Conservation (phyloP, 306 rosid species). For the Lathyrus aphaca region DNA sequence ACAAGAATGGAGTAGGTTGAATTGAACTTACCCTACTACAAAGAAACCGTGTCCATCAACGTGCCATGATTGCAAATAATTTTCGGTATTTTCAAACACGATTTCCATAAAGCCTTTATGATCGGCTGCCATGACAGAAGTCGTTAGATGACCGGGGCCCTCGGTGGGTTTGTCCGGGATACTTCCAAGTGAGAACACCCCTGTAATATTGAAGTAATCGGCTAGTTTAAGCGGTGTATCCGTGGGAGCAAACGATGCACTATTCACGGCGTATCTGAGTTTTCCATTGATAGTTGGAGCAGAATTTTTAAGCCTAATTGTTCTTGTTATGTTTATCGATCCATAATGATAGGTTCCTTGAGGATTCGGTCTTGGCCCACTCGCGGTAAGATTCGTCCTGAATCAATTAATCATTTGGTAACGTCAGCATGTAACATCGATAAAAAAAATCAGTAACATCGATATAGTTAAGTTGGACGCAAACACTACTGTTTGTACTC, state of each 20-base stretch:
- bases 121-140: slow-evolving; percentile 81
- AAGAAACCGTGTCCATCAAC: slow-evolving; percentile 78
- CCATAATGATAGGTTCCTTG: slow-evolving; percentile 95
- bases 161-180: slow-evolving; percentile 67
- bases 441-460: too few species aligned
- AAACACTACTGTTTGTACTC: too few species aligned
- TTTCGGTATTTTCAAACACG: slow-evolving; percentile 81
- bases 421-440: background rate
- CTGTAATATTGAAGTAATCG: slow-evolving; percentile 76
- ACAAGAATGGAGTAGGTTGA: background rate
- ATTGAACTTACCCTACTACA: slow-evolving; percentile 72
- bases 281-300: slow-evolving; percentile 74
- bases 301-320: slow-evolving; percentile 68
- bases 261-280: slow-evolving; percentile 81
- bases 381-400: slow-evolving; percentile 87
- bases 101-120: slow-evolving; percentile 64
- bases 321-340: slow-evolving; percentile 67
- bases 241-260: slow-evolving; percentile 71
- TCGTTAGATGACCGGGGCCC: slow-evolving; percentile 63
- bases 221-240: slow-evolving; percentile 92
- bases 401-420: background rate
- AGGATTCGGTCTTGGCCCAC: slow-evolving; percentile 95
- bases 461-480: too few species aligned
- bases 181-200: slow-evolving; percentile 70
- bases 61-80: slow-evolving; percentile 77